These are phyloP conservation scores for Trichoderma oligosporum DNA, from an alignment of 2,329 filamentous ascomycete species.

Conservation along the genomic window DNA sequence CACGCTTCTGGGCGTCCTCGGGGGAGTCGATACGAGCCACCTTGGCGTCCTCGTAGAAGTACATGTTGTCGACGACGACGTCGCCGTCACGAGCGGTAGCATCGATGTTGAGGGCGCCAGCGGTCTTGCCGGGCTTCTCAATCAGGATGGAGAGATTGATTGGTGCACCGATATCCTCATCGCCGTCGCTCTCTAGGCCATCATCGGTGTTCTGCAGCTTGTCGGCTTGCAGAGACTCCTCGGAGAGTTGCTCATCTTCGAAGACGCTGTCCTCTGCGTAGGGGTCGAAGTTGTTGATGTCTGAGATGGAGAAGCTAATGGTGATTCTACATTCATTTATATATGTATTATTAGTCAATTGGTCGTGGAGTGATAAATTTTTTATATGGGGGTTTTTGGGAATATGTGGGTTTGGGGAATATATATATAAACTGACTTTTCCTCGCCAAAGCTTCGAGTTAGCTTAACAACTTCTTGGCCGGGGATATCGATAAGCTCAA, in stretches of 20 bases:
- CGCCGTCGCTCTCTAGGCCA: constrained; percentile 45
- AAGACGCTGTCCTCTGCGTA: constrained; percentile 38
- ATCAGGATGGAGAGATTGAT: constrained; percentile 81
- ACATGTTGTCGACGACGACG: constrained; percentile 86
- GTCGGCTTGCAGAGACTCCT: constrained; percentile 45
- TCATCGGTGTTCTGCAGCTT: constrained; percentile 53
- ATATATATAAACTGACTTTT: constrained; percentile 66
- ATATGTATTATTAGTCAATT: constrained; percentile 17
- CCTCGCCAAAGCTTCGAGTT: constrained; percentile 76
- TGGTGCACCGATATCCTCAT: constrained; percentile 63
- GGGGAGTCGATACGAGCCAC: constrained; percentile 72
- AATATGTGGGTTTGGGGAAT: no score
- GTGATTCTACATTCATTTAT: constrained; percentile 39
- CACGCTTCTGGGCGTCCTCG: constrained; percentile 71
- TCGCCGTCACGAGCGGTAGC: constrained; percentile 80
- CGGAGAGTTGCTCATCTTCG: constrained; percentile 39
- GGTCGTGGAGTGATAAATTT: neutral
- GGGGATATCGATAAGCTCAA: constrained; percentile 74
- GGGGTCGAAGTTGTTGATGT: constrained; percentile 40
- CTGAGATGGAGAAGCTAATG: constrained; percentile 42
- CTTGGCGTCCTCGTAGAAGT: constrained; percentile 75
- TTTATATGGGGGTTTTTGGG: no score
- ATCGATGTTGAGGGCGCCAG: constrained; percentile 80
- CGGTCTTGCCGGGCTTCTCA: constrained; percentile 70
- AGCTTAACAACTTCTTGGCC: constrained; percentile 87